Evolutionary conservation across 345 rosid species (phyloP).

Genomic region (Stellera chamaejasme): DNA sequence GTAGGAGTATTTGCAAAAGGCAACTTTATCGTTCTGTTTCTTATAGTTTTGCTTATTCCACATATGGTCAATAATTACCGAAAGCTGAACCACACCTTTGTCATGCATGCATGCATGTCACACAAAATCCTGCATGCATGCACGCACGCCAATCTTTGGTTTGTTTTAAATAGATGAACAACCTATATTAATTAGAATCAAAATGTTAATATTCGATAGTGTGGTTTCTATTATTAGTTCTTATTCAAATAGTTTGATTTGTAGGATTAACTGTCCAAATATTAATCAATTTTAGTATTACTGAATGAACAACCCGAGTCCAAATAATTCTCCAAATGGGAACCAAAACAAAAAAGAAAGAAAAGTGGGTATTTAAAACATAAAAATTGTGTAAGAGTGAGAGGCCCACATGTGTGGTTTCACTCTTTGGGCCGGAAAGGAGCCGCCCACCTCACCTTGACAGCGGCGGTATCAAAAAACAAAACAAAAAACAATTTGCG

Average conservation of each 20-base stretch:
- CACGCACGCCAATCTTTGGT: slow-evolving; percentile 48
- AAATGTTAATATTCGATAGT: not conserved
- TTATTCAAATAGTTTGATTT: too few species aligned
- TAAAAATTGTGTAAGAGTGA: not conserved
- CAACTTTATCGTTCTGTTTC: not conserved
- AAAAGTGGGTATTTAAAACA: not conserved
- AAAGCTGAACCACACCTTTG: slow-evolving; percentile 25
- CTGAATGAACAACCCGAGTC: not conserved
- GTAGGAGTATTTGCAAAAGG: too few species aligned
- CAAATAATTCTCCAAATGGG: slow-evolving; percentile 3
- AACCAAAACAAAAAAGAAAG: not conserved
- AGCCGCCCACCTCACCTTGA: slow-evolving; percentile 1
- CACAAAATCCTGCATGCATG: slow-evolving; percentile 28
- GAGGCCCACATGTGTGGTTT: slow-evolving; percentile 1
- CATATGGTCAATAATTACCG: slow-evolving; percentile 12
- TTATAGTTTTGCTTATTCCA: not conserved
- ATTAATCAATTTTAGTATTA: not conserved
- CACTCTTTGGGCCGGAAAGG: not conserved
- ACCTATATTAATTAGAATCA: too few species aligned
- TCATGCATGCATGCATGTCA: slow-evolving; percentile 36
- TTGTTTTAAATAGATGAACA: too few species aligned
- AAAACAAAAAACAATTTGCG: too few species aligned
- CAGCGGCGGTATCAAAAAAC: too few species aligned
- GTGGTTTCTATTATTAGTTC: not conserved
- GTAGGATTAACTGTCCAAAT: not conserved